Evolutionary conservation across 345 rosid genomes (phyloP).

Genomic region (Odontarrhena argentea): DNA sequence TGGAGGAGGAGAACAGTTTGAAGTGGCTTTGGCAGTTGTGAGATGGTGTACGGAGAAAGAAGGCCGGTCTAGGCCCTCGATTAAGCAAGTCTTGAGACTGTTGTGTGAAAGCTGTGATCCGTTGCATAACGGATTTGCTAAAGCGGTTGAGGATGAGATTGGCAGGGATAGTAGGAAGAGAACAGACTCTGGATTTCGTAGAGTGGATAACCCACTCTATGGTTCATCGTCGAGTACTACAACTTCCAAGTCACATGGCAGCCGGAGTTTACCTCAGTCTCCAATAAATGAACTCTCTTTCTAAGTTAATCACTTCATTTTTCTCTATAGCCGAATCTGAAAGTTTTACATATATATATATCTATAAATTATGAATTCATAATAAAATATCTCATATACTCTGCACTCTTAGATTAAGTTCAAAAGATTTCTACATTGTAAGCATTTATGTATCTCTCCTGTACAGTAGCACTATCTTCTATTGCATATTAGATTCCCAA

Average conservation of each 20-base stretch:
- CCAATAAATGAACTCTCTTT: conserved; percentile 41
- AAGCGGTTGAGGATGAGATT: conserved; percentile 59
- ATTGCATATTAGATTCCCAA: conserved; percentile 30
- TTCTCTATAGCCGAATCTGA: conserved; percentile 16
- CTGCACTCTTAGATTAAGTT: conserved; percentile 24
- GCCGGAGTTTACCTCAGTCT: conserved; percentile 57
- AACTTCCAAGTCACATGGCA: conserved; percentile 71
- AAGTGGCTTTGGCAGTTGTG: conserved; percentile 55
- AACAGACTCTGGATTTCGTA: conserved; percentile 50
- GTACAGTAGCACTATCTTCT: conserved; percentile 35
- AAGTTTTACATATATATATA: conserved; percentile 24
- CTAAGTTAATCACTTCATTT: conserved; percentile 20
- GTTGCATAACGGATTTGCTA: conserved; percentile 63
- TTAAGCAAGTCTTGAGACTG: conserved; percentile 75
- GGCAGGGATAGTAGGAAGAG: conserved; percentile 60
- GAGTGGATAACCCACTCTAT: conserved; percentile 59
- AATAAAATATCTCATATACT: conserved; percentile 29
- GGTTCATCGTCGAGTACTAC: conserved; percentile 78
- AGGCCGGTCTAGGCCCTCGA: conserved; percentile 83
- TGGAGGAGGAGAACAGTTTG: conserved; percentile 56
- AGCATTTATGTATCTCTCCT: conserved; percentile 34
- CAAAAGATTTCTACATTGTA: conserved; percentile 37
- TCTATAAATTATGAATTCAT: conserved; percentile 22
- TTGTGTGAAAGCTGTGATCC: conserved; percentile 84
- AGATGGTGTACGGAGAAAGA: conserved; percentile 88